Conservation (phyloP, 1,284 basidiomycete species). For the Chalciporus piperatoides region DNA sequence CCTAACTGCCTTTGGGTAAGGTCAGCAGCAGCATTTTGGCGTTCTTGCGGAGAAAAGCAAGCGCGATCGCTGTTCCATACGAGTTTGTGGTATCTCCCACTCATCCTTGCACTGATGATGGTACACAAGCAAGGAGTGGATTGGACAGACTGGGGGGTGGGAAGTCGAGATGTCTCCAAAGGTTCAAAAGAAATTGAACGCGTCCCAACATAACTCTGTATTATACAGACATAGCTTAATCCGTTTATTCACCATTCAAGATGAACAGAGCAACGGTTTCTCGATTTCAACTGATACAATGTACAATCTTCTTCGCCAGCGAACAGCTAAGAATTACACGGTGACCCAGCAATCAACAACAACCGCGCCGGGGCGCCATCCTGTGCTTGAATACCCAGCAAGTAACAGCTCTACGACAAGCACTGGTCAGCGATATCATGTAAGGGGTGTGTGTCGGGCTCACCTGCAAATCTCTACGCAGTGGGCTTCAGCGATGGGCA, state of each 20-base stretch:
- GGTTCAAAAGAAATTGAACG: not conserved
- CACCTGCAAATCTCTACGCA: no score
- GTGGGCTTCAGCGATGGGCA: no score
- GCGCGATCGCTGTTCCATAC: constrained; percentile 81
- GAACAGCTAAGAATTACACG: no score
- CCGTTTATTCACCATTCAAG: not conserved
- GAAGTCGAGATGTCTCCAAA: constrained; percentile 3
- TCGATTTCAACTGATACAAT: no score
- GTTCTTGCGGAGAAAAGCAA: constrained; percentile 68
- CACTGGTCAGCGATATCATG: no score
- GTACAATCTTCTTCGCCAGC: no score
- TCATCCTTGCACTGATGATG: constrained; percentile 92
- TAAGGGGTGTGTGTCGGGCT: no score
- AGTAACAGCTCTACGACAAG: no score
- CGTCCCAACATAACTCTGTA: not conserved
- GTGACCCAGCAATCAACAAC: no score
- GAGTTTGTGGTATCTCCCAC: constrained; percentile 90
- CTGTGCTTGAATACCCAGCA: no score
- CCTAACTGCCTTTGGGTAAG: constrained; percentile 75
- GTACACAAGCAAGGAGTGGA: constrained; percentile 82
- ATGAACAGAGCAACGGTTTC: no score
- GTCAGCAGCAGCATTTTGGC: constrained; percentile 78
- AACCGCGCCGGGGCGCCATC: no score
- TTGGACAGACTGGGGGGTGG: constrained; percentile 54
- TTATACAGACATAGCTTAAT: not conserved